Evolutionary conservation across 257 asterid genomes (phyloP).

Genomic region (Solanum sejunctum): DNA sequence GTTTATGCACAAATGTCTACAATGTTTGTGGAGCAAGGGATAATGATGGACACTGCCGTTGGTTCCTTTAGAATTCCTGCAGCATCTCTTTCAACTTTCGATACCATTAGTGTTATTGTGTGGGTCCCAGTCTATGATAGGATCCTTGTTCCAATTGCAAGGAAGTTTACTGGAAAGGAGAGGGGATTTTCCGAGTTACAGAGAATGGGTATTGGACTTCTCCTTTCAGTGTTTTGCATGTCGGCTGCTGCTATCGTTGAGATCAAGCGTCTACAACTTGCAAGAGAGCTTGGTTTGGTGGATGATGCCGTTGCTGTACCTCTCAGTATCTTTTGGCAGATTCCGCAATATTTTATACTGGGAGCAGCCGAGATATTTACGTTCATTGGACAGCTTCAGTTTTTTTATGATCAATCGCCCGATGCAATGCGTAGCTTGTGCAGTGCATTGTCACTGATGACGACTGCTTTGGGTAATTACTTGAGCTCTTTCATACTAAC

Average conservation of each 20-base stretch:
- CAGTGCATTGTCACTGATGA: constrained; percentile 60
- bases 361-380: constrained; percentile 87
- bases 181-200: constrained; percentile 73
- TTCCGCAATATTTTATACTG: constrained; percentile 60
- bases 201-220: constrained; percentile 81
- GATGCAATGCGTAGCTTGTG: constrained; percentile 97
- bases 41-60: constrained; percentile 68
- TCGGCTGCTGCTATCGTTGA: constrained; percentile 74
- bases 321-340: constrained; percentile 61
- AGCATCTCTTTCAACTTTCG: constrained; percentile 76
- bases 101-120: constrained; percentile 65
- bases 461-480: constrained; percentile 62
- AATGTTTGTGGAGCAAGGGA: constrained; percentile 95
- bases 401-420: constrained; percentile 85
- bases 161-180: constrained; percentile 52
- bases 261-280: constrained; percentile 40
- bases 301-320: constrained; percentile 43
- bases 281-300: constrained; percentile 32
- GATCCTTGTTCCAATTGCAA: constrained; percentile 63
- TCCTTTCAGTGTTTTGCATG: constrained; percentile 62
- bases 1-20: constrained; percentile 87
- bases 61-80: constrained; percentile 85
- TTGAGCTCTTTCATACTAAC: constrained; percentile 70
- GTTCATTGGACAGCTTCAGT: constrained; percentile 74
- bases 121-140: constrained; percentile 85